Percentiles rank a stretch among this genome's conserved stretches.
Evolutionary conservation across 129 eudicot species (phyloP).

Genomic region (Apium graveolens): DNA sequence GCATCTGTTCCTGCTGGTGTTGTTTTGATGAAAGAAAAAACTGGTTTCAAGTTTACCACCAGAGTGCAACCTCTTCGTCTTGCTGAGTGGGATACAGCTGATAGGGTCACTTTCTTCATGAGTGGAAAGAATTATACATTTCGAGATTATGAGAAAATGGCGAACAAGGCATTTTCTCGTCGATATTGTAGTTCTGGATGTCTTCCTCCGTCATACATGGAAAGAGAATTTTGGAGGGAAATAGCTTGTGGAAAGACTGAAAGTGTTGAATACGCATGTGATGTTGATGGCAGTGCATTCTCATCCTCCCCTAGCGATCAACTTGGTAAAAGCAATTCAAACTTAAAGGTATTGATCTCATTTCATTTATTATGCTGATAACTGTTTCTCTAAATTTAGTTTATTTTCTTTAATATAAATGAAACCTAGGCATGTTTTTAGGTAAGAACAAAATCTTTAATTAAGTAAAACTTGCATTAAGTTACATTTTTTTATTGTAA

Average conservation of each 20-base stretch:
- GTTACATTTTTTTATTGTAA: background rate
- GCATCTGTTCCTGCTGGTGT: conserved; percentile 95
- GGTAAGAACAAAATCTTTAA: background rate
- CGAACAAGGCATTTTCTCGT: conserved; percentile 95
- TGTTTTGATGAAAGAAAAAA: conserved; percentile 77
- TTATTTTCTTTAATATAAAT: background rate
- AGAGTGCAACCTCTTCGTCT: conserved; percentile 96
- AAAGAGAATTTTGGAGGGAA: conserved; percentile 97
- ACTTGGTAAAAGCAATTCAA: conserved; percentile 95
- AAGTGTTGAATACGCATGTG: conserved; percentile 97
- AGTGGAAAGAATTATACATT: conserved; percentile 99
- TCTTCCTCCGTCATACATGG: conserved; percentile 86
- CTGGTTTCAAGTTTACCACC: conserved; percentile 85
- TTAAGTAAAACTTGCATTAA: background rate
- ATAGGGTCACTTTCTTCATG: conserved; percentile 91
- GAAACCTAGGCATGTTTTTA: background rate
- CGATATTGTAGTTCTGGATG: conserved; percentile 81
- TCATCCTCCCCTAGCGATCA: conserved; percentile 85
- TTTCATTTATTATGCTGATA: background rate
- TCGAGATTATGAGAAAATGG: conserved; percentile 98
- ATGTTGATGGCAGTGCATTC: conserved; percentile 99
- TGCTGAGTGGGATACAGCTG: conserved; percentile 95
- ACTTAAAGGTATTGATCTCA: conserved; percentile 63
- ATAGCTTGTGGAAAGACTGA: conserved; percentile 82
- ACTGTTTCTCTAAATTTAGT: background rate